Conservation (phyloP, 2,329 filamentous ascomycete genomes). For the Akanthomyces dipterigenus region DNA sequence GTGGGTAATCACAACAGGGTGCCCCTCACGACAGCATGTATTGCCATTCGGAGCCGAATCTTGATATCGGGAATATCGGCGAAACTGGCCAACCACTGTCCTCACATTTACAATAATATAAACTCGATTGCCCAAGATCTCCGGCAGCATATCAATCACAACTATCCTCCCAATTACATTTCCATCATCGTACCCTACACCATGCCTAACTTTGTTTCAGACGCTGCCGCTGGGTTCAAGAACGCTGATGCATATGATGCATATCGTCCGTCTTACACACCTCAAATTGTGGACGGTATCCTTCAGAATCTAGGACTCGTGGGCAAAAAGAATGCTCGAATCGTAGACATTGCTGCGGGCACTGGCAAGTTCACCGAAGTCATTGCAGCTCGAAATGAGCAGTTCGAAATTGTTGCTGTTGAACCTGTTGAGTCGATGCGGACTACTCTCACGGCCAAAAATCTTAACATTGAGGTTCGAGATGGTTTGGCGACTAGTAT, state of each 20-base stretch:
- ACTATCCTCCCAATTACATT: not conserved
- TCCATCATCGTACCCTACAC: not conserved
- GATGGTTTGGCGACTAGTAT: constrained; percentile 54
- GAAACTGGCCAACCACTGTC: not conserved
- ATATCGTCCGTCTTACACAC: constrained; percentile 61
- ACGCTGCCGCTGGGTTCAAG: constrained; percentile 57
- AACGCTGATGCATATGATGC: constrained; percentile 59
- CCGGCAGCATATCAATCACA: not conserved
- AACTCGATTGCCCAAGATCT: not conserved
- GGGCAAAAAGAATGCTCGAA: constrained; percentile 35
- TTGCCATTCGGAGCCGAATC: not conserved
- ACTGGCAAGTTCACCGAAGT: constrained; percentile 65
- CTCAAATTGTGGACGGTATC: constrained; percentile 50
- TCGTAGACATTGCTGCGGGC: constrained; percentile 61
- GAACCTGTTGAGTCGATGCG: constrained; percentile 63
- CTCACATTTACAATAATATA: not conserved
- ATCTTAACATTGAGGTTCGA: constrained; percentile 48
- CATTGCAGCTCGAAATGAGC: constrained; percentile 51
- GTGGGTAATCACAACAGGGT: not conserved
- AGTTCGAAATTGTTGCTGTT: constrained; percentile 53
- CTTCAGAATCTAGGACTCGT: constrained; percentile 48
- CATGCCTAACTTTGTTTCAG: constrained; percentile 35
- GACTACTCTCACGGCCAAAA: constrained; percentile 50
- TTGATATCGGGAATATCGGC: not conserved
- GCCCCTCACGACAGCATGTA: not conserved